Evolutionary conservation across 345 rosid genomes (phyloP).

Genomic region (Populus pruinosa): DNA sequence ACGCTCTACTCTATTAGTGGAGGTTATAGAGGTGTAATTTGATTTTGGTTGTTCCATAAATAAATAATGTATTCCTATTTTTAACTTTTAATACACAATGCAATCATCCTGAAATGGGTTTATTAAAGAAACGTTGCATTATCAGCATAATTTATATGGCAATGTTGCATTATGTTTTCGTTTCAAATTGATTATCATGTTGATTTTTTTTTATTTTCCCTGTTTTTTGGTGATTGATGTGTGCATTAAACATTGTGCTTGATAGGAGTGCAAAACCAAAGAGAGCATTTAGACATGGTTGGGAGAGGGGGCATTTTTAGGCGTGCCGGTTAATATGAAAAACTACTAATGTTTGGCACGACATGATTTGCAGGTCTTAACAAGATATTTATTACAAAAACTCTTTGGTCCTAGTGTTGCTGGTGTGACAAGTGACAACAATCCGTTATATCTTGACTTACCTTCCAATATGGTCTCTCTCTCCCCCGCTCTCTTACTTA

Average conservation of each 20-base stretch:
- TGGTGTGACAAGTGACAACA: slow-evolving; percentile 52
- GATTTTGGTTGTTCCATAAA: not conserved
- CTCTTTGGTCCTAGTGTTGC: slow-evolving; percentile 74
- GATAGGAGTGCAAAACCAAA: not conserved
- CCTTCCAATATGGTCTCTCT: slow-evolving; percentile 77
- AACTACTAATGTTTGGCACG: not conserved
- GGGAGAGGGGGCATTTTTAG: not conserved
- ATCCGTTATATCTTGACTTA: slow-evolving; percentile 69
- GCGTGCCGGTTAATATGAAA: not conserved
- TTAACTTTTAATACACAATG: not conserved
- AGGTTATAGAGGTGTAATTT: not conserved
- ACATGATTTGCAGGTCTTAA: slow-evolving; percentile 52
- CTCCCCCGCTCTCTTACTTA: not conserved
- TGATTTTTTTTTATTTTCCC: not conserved
- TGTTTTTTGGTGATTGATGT: not conserved
- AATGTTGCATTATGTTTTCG: not conserved
- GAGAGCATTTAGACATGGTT: no score
- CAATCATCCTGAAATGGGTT: not conserved
- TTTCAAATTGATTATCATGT: not conserved
- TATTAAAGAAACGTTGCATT: not conserved
- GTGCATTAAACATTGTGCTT: not conserved
- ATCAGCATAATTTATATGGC: not conserved
- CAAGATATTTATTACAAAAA: slow-evolving; percentile 67
- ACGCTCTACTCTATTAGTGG: not conserved
- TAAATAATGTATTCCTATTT: no score